Conservation (phyloP, 345 rosid genomes). For the Arabidopsis suecica region DNA sequence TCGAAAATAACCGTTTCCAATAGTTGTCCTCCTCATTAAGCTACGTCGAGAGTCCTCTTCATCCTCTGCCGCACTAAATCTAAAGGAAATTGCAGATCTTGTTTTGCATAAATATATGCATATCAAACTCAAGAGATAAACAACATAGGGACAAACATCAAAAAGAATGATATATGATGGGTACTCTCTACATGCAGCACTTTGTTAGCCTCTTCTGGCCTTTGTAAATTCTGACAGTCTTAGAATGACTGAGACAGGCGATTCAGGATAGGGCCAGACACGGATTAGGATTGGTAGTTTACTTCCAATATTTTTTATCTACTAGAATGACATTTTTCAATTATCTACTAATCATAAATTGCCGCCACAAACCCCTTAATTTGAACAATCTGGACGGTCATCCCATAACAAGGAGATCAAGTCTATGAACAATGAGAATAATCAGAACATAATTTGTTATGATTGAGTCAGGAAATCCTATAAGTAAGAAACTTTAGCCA, state of each 20-base stretch:
- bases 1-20: slow-evolving; percentile 79
- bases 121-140: slow-evolving; percentile 2
- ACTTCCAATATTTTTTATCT: slow-evolving; percentile 4
- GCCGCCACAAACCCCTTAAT: slow-evolving; percentile 21
- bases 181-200: slow-evolving; percentile 27
- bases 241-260: slow-evolving; percentile 8
- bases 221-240: slow-evolving; percentile 14
- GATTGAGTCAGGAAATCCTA: neutral
- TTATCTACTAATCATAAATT: slow-evolving; percentile 9
- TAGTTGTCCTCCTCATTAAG: slow-evolving; percentile 84
- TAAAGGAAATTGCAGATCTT: slow-evolving; percentile 41
- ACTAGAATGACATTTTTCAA: slow-evolving; percentile 16
- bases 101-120: slow-evolving; percentile 26
- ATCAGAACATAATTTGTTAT: neutral
- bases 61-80: slow-evolving; percentile 93
- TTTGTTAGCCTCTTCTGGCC: slow-evolving; percentile 8
- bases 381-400: slow-evolving; percentile 21
- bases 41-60: slow-evolving; percentile 64
- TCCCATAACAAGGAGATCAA: slow-evolving; percentile 26
- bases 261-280: neutral
- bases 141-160: slow-evolving; percentile 18
- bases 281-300: neutral
- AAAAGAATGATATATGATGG: slow-evolving; percentile 17
- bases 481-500: slow-evolving; percentile 19
- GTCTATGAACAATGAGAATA: slow-evolving; percentile 6